A percentile compares a stretch with the other conserved stretches of the same genome.
Evolutionary conservation across 805 yeast species (phyloP).

Genomic region (Lachancea lanzarotensis): DNA sequence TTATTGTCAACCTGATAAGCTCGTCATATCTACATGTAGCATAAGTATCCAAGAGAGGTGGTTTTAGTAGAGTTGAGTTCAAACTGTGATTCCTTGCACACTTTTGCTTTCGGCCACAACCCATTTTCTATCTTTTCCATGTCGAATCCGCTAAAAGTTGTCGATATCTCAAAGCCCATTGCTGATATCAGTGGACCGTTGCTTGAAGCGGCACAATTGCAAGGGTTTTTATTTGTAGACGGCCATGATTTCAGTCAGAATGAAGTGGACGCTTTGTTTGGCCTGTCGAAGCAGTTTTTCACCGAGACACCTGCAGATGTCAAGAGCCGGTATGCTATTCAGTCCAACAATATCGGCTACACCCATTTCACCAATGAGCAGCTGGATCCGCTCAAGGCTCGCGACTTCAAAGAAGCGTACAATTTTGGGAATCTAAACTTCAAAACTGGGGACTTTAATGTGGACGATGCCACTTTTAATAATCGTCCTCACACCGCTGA

Average conservation of each 20-base stretch:
- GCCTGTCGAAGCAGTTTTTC: conserved; percentile 46
- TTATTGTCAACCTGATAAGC: too few relatives aligned
- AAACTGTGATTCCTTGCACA: too few relatives aligned
- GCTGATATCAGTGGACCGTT: conserved; percentile 43
- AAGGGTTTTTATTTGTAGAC: conserved; percentile 60
- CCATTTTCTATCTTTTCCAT: not conserved
- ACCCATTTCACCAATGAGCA: conserved; percentile 49
- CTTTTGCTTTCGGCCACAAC: too few relatives aligned
- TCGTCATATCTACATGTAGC: too few relatives aligned
- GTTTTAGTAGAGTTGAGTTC: too few relatives aligned
- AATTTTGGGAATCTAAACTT: conserved; percentile 56
- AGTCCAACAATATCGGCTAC: conserved; percentile 52
- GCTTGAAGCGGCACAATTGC: conserved; percentile 52
- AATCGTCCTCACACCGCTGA: conserved; percentile 8
- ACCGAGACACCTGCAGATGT: conserved; percentile 40
- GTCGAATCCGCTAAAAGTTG: conserved; percentile 36
- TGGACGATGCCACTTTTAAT: conserved; percentile 10
- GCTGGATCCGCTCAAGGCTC: conserved; percentile 32
- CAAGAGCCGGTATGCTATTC: conserved; percentile 46
- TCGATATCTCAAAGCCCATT: conserved; percentile 47
- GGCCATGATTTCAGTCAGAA: conserved; percentile 56
- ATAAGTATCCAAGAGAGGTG: too few relatives aligned
- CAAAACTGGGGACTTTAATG: conserved; percentile 38
- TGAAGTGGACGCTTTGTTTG: conserved; percentile 48
- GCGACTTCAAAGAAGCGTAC: conserved; percentile 65